phyloP scores from a whole-genome alignment of 192 early-diverging fungal species.

The Dissophora ornata region DNA sequence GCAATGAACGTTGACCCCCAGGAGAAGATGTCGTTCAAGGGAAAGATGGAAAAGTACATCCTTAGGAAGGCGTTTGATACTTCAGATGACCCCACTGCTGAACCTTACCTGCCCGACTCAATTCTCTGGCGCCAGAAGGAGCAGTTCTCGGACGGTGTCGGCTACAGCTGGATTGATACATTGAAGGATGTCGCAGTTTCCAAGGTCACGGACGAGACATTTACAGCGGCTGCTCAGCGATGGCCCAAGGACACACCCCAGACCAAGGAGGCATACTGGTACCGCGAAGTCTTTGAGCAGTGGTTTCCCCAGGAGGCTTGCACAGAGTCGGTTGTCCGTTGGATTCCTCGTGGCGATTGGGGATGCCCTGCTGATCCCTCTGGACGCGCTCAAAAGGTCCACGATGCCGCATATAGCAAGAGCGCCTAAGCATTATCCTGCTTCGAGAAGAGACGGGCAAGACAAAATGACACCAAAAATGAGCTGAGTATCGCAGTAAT shows the following conservation, averaged over 20 bases:
- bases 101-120: slow-evolving; percentile 87
- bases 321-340: slow-evolving; percentile 89
- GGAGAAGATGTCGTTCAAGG: slow-evolving; percentile 83
- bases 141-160: slow-evolving; percentile 98
- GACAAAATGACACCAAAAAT: too few relatives aligned
- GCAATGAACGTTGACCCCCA: slow-evolving; percentile 89
- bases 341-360: slow-evolving; percentile 98
- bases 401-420: slow-evolving; percentile 75
- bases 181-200: slow-evolving; percentile 79
- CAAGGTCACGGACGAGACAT: slow-evolving; percentile 81
- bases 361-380: slow-evolving; percentile 97
- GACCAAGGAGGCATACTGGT: slow-evolving; percentile 98
- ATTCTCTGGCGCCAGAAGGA: slow-evolving; percentile 99
- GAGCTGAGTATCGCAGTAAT: too few relatives aligned
- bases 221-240: slow-evolving; percentile 71
- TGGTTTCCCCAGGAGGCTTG: slow-evolving; percentile 94
- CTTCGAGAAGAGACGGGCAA: too few relatives aligned
- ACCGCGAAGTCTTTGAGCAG: slow-evolving; percentile 92
- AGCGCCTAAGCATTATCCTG: slow-evolving; percentile 6
- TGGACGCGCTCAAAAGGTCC: slow-evolving; percentile 95
- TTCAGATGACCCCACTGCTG: slow-evolving; percentile 71
- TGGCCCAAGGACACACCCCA: slow-evolving; percentile 92
- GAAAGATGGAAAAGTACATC: slow-evolving; percentile 95
- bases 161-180: slow-evolving; percentile 98
- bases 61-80: slow-evolving; percentile 96